phyloP scores from a whole-genome alignment of 2,329 filamentous ascomycete species.

The Fusarium sp. region DNA sequence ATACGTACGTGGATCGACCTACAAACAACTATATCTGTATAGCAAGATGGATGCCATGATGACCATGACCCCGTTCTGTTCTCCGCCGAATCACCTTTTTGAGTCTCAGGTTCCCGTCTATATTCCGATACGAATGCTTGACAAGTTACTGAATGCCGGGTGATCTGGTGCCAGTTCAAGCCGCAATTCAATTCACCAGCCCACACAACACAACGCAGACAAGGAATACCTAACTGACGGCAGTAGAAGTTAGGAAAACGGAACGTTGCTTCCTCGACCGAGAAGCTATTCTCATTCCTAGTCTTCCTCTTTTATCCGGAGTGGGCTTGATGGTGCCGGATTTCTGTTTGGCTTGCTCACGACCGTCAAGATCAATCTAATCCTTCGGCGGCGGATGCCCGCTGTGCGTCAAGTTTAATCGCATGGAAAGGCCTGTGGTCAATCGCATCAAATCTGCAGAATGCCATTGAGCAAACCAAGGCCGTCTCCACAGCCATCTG shows the following conservation, averaged over 20 bases:
- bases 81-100: constrained; percentile 16
- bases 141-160: constrained; percentile 4
- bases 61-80: constrained; percentile 24
- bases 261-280: constrained; percentile 18
- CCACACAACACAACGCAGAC: constrained; percentile 7
- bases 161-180: constrained; percentile 20
- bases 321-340: constrained; percentile 20
- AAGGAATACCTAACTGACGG: constrained; percentile 40
- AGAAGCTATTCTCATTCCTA: constrained; percentile 16
- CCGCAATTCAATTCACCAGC: constrained; percentile 5
- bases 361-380: constrained; percentile 23
- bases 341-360: constrained; percentile 10
- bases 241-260: constrained; percentile 30
- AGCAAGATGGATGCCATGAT: constrained; percentile 32
- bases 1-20: constrained; percentile 43
- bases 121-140: constrained; percentile 4
- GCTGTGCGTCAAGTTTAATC: constrained; percentile 13
- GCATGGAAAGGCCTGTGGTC: constrained; percentile 4
- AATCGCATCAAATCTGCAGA: constrained; percentile 7
- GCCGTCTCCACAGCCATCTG: constrained; percentile 35
- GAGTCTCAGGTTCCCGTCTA: constrained; percentile 4
- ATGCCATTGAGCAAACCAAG: constrained; percentile 46
- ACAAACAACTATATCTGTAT: constrained; percentile 30
- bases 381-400: constrained; percentile 33
- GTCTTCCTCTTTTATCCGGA: constrained; percentile 8